These are phyloP conservation scores for Coemansia sp. DNA, from an alignment of 192 early-diverging fungal species.

Conservation along the genomic window DNA sequence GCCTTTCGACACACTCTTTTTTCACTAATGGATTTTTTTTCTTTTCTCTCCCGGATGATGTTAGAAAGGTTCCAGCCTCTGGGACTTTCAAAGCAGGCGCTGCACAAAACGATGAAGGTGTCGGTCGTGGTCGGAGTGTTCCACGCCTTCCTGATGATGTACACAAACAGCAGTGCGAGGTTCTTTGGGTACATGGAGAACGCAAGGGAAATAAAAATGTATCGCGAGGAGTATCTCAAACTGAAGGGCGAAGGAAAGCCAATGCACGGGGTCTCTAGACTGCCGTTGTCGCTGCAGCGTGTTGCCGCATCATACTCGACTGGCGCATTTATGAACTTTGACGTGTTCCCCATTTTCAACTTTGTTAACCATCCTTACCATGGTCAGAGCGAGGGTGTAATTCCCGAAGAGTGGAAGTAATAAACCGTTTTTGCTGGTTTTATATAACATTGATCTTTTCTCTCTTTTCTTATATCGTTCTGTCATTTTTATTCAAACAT, in stretches of 20 bases:
- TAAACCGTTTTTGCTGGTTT: neutral
- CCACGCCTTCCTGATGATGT: conserved; percentile 79
- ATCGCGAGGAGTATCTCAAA: conserved; percentile 64
- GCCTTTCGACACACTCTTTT: neutral
- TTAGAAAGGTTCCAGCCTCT: conserved; percentile 59
- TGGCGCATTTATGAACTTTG: conserved; percentile 67
- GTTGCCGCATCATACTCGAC: conserved; percentile 66
- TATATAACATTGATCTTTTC: neutral
- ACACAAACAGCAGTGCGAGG: conserved; percentile 64
- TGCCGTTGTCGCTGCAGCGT: conserved; percentile 62
- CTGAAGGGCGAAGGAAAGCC: conserved; percentile 67
- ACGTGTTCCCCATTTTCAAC: conserved; percentile 74
- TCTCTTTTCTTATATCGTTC: conserved; percentile 4
- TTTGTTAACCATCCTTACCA: conserved; percentile 77
- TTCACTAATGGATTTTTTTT: neutral
- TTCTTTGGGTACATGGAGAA: conserved; percentile 96
- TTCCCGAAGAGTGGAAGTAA: conserved; percentile 44
- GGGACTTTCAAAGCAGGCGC: conserved; percentile 41
- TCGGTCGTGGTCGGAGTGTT: conserved; percentile 57
- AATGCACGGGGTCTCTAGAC: conserved; percentile 61
- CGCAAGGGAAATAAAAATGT: conserved; percentile 69
- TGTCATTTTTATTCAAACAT: conserved; percentile 8
- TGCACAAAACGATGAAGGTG: conserved; percentile 58
- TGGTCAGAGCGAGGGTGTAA: conserved; percentile 56
- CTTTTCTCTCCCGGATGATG: neutral